Evolutionary conservation across 2,329 filamentous ascomycete species (phyloP).

Genomic region (Teratosphaeria gauchensis): DNA sequence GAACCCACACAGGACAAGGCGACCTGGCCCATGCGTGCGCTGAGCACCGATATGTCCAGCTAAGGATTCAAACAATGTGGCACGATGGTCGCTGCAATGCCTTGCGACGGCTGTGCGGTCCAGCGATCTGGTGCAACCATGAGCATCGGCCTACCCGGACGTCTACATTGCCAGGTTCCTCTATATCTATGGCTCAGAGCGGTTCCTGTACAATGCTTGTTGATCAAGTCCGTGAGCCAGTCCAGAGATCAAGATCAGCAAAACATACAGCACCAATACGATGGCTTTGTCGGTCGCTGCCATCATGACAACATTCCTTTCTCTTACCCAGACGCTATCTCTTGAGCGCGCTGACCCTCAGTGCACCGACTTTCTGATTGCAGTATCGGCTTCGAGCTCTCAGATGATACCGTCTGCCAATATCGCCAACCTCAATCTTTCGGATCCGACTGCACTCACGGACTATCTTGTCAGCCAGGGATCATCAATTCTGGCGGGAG

Average conservation of each 20-base stretch:
- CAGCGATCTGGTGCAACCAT: no score
- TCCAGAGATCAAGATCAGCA: not conserved
- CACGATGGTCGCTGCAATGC: no score
- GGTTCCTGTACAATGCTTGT: no score
- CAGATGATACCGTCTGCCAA: not conserved
- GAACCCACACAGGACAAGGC: no score
- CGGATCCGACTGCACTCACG: not conserved
- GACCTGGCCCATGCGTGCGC: no score
- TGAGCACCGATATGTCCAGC: no score
- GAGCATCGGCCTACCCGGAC: no score
- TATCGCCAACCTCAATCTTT: not conserved
- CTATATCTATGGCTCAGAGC: no score
- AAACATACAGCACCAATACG: not conserved
- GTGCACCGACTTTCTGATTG: not conserved
- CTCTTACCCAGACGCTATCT: not conserved
- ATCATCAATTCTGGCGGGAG: not conserved
- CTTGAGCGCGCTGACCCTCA: not conserved
- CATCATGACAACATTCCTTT: not conserved
- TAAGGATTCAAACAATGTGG: no score
- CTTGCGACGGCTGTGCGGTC: no score
- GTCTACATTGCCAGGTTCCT: no score
- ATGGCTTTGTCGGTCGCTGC: not conserved
- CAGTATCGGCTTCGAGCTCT: not conserved
- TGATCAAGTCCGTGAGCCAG: no score
- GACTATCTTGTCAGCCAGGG: not conserved